Base-by-base conservation (phyloP, 495 filamentous ascomycete species). In the Hypoxylon fragiforme region DNA sequence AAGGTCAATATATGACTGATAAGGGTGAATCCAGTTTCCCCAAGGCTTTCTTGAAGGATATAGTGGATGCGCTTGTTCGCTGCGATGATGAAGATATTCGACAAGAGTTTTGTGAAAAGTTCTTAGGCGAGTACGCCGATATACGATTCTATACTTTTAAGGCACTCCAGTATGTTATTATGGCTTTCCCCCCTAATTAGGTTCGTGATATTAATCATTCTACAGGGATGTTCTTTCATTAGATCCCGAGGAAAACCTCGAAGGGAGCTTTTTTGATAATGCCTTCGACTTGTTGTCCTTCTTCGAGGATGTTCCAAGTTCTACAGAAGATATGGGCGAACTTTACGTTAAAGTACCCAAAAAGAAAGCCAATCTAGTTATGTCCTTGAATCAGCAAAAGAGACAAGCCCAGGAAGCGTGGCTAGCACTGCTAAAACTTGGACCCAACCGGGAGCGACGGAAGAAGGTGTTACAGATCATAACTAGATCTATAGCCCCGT, bases 391-490 rank as follows among this genome's bases (percentile, higher is more conserved):
- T 12, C 70, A 85, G 34, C 85, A 91, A 67, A 88, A 85, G 66
- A 83, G 81, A 54, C 81, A 83, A 43, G 87, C 86, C 0, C 91
- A 97, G 68, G 85, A 88, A 39, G 86, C 89, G 18, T 96, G 92
- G 92, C 70, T 96, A 13, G 78, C 85, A 16, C 66, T 96, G 20
- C 81, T 99, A 43, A 76, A 78, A n/a, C 68, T 85, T 50, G 77
- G 78, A 42, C 73, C 92, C 65, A 73, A 74, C 62, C 79, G 78
- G 38, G 78, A 83, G n/a, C 87, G 94, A 57, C 85, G 88, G 43
- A 99, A 97, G 69, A 73, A 77, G 26, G 73, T 95, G 1, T 74
- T 99, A 20, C 78, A 83, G 13, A 76, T 85, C 42, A 87, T 95
- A 77, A 78, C 88, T 3, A 76, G 77, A 52, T 82, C 78, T 14